Evolutionary conservation across 306 rosid genomes (phyloP), one percentile per base, ranked within the genome.

Genomic region (Quercus glauca): DNA sequence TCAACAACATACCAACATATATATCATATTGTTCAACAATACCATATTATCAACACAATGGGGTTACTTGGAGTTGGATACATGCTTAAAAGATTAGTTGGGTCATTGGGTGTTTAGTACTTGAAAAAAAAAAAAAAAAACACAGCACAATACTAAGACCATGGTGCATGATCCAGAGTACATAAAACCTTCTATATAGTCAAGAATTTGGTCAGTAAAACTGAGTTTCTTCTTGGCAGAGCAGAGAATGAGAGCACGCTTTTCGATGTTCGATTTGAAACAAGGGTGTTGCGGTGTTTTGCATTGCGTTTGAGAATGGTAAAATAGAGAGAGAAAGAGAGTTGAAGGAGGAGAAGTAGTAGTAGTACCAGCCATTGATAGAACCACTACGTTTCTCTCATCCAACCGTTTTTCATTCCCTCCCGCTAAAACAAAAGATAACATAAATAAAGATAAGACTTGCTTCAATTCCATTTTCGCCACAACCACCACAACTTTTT

Each of bases 131-230:
- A 37, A 37, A 37, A 37, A 6, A 37, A 7, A 8, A 0, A 37
- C 45, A 37, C 45, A 37, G 0, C 43, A 37, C 43, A 6, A 0
- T 2, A 37, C 45, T 37, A 37, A 37, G 45, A 41, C 45, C 45
- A 8, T 8, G 45, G 11, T 41, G 45, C 45, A 41, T 8, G 45
- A 41, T 41, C 45, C 45, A 41, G 53, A 12, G 53, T 12, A 49
- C 5, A 49, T 12, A 49, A 57, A 55, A 93, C 97, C 98, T 87
- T 93, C 99, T 75, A 95, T 95, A 55, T 92, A 95, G 78, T 95
- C 98, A 35, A 92, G 99, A 89, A 95, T 91, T 87, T 84, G 99
- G 73, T 95, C 99, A 59, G 89, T 43, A 80, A 91, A 89, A 51
- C 89, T 80, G 76, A 85, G 77, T 79, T 91, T 95, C 86, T 91